Evolutionary conservation across 2,329 filamentous ascomycete genomes (phyloP).

Genomic region (Fusarium sp.): DNA sequence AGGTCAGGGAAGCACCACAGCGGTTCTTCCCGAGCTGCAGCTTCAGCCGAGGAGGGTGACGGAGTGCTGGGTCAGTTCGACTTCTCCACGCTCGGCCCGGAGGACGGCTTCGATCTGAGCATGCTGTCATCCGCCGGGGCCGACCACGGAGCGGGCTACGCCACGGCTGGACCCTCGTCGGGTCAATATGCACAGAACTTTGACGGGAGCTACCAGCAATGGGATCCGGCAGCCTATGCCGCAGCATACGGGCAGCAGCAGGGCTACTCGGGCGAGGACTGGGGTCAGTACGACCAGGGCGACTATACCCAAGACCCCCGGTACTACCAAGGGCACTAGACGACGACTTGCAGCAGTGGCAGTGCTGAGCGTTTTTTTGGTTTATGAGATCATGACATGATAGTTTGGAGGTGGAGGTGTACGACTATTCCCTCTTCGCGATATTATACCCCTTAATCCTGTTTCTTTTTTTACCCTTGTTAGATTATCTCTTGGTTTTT

Average conservation of each 20-base stretch:
- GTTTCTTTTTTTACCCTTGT: background rate
- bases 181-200: constrained; percentile 32
- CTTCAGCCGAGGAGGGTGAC: constrained; percentile 33
- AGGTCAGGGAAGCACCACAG: constrained; percentile 30
- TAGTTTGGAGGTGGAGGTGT: constrained; percentile 12
- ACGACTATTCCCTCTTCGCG: constrained; percentile 12
- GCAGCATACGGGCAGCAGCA: constrained; percentile 34
- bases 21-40: constrained; percentile 29
- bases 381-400: constrained; percentile 31
- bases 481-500: constrained; percentile 1
- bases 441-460: constrained; percentile 34
- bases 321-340: constrained; percentile 22
- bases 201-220: constrained; percentile 27
- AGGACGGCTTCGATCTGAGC: constrained; percentile 46
- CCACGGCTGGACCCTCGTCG: constrained; percentile 28
- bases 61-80: constrained; percentile 42
- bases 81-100: constrained; percentile 42
- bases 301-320: constrained; percentile 37
- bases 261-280: constrained; percentile 29
- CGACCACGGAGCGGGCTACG: constrained; percentile 39
- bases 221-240: constrained; percentile 27
- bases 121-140: constrained; percentile 31
- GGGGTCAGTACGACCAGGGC: constrained; percentile 35
- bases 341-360: background rate
- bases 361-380: constrained; percentile 27